Evolutionary conservation across 208 protist species (phyloP), one percentile per base, ranked within the genome.

Genomic region (Wallacemonas collosoma): DNA sequence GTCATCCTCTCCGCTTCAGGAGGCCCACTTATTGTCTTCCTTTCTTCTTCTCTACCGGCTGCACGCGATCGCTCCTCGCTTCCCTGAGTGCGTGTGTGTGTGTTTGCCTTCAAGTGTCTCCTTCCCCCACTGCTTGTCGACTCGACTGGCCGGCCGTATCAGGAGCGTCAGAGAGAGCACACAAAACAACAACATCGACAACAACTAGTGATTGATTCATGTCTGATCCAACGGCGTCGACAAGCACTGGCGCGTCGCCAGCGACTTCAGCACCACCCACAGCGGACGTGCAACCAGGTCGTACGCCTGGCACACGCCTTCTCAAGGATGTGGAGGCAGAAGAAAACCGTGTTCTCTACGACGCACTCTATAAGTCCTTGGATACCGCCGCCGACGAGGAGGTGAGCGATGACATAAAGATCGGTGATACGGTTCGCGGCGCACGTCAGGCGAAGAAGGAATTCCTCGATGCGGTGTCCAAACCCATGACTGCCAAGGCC

Each of bases 291-390:
- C 4, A 9, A 12, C 7, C 43, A 6, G 51, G 51, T 6, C 50
- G 50, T 40, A 58, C 64, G 41, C 71, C 72, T 38, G 78, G 57
- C 41, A 83, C 74, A 44, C 86, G 86, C 15, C 51, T 79, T 17
- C 60, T 95, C 39, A 86, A 78, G 26, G 86, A 91, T 63, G 76
- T 90, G 14, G 82, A 93, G 80, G 71, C 58, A 15, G 76, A 90
- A 17, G 90, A 95, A 68, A 85, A 79, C 55, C 79, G 80, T n/a
- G 73, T 73, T 44, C 74, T 93, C 55, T 90, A 88, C 67, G 77
- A 89, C 36, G 65, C 73, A 1, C 80, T 93, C 5, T 95, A 95
- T 75, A 73, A 76, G 66, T 87, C 86, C 4, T 76, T 86, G 39
- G 80, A 87, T 12, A 73, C 80, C n/a, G 68, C 43, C 5, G 72